Base-by-base conservation (phyloP, 345 rosid genomes). In the Acer yangbiense region DNA sequence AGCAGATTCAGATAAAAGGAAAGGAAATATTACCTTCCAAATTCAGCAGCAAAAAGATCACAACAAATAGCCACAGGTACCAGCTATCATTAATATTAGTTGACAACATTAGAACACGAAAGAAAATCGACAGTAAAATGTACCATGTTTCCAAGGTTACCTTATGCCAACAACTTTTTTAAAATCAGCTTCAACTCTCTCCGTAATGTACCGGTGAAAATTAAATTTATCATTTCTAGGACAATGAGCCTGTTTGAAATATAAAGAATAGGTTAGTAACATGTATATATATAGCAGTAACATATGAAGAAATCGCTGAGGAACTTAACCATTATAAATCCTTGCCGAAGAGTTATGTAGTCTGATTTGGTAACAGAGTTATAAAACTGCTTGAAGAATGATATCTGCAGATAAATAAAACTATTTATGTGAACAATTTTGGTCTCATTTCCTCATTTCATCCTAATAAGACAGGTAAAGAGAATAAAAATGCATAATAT, bases 51-150 rank as follows among this genome's bases (percentile, higher is more conserved):
- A 95, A 83, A 81, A 92, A 92, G 58, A 91, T 54, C 76, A 93
- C 91, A 39, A 92, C 90, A 78, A 92, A 95, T 58, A 92, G 90
- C 99, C 98, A 95, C 69, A 93, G 92, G 80, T 91, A 91, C 94
- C 95, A 91, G 65, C 98, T 95, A 79, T 54, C 81, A 70, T 48
- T 54, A 17, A 57, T 65, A 61, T 69, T 55, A 81, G 58, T 54
- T 39, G 50, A 74, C 65, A 68, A 60, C 54, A 17, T 52, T 43
- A 58, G 17, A 16, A 23, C 54, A 46, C 6, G 0, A 35, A 35
- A 35, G 14, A 62, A 41, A 6, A 20, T 6, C 20, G 39, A 14
- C 6, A 39, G 25, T 35, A 48, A 62, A n/a, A 68, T 4, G 18
- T 20, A 43, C 27, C 14, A 64, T 63, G 60, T 57, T 48, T 20